phyloP scores from a whole-genome alignment of 108 stramenopile species.

The Cyclotella kingstonii region DNA sequence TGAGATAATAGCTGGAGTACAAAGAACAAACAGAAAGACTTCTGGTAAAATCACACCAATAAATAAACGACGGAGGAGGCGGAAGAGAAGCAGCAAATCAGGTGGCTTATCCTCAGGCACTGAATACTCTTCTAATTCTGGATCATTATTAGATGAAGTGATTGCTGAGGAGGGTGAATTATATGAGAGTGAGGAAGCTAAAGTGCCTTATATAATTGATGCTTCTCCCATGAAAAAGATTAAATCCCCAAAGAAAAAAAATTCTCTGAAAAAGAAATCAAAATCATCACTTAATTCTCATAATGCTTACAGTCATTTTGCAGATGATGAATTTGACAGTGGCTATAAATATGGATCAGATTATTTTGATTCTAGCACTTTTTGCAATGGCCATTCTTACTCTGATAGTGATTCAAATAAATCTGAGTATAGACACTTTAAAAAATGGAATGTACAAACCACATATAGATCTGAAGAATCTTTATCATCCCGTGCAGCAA shows the following conservation, averaged over 20 bases:
- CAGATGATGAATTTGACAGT: too few relatives aligned
- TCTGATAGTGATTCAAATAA: constrained; percentile 8
- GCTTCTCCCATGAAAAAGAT: constrained; percentile 3
- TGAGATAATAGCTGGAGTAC: constrained; percentile 38
- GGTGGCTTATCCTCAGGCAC: constrained; percentile 13
- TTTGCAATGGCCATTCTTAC: too few relatives aligned
- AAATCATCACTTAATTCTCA: not conserved
- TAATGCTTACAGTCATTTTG: not conserved
- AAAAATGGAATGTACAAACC: not conserved
- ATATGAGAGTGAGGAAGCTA: constrained; percentile 27
- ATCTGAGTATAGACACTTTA: not conserved
- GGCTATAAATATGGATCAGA: constrained; percentile 1
- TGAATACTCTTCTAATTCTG: constrained; percentile 14
- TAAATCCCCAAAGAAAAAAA: constrained; percentile 3
- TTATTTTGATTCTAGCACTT: not conserved
- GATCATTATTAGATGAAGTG: constrained; percentile 39
- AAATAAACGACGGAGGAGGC: constrained; percentile 52
- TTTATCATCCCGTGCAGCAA: constrained; percentile 23
- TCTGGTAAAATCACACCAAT: constrained; percentile 35
- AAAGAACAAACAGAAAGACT: constrained; percentile 32
- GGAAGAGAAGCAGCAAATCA: constrained; percentile 50
- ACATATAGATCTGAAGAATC: constrained; percentile 29
- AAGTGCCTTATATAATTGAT: constrained; percentile 1
- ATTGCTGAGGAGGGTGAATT: constrained; percentile 37
- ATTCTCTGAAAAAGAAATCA: constrained; percentile 4